Base-by-base conservation (phyloP, 352 stramenopile species). In the Phytophthora quininea region DNA sequence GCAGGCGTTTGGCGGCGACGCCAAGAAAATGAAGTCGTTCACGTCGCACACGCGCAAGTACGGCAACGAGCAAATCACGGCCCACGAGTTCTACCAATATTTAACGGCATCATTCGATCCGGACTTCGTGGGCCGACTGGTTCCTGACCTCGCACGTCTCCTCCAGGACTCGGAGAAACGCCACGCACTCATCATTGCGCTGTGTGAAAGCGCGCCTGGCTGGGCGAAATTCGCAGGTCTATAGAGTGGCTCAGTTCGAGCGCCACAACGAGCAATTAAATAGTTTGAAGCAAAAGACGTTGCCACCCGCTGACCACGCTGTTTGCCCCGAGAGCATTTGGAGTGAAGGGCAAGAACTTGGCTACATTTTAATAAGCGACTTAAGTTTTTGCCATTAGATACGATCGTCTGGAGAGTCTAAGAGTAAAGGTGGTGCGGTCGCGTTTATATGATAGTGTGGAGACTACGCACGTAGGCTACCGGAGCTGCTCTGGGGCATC, bases 31-130 rank as follows among this genome's bases (percentile, higher is more conserved):
- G 84, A 95, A 96, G 62, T 76, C 79, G 31, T 96, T 96, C 54
- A 95, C 86, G 32, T 87, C 80, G 35, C 91, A 92, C 51, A 87
- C 88, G 35, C 88, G 88, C 58, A 94, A 95, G 60, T 96, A 92
- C 57, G 88, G 88, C 58, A 87, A 79, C 51, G 86, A 96, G 58
- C 83, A 94, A 67, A 89, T 96, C 69, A 88, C 84, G n/a, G 88
- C 88, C 7, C 80, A 88, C 32, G 86, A 96, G 55, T 96, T 94
- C 69, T 96, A 96, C 74, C 83, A 92, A 64, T 96, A 96, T 88
- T 88, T 96, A 84, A 95, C 85, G 47, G 80, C 82, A 31, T 93
- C 88, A 19, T 96, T 96, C 62, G 88, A 96, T n/a, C 84, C 81
- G 1, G 88, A 96, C 63, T 95, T 96, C 62, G 88, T 96, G 37